Evolutionary conservation across 305 asterid species (phyloP).

Genomic region (Solanum chacoense): DNA sequence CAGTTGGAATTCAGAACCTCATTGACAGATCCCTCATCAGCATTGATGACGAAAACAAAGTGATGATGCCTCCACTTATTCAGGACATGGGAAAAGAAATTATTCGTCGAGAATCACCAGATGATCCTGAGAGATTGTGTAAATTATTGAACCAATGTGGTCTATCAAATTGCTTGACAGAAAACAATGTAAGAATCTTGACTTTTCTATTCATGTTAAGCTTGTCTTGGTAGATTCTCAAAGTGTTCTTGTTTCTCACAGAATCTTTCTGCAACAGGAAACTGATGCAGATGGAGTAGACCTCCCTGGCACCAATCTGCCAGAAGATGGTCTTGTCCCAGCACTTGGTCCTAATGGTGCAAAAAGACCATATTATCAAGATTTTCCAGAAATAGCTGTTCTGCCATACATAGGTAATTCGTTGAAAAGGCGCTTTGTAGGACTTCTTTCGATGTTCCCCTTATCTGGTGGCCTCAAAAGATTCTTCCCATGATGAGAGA

Average conservation of each 20-base stretch:
- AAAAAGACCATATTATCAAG: conserved; percentile 1
- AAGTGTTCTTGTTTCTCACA: background rate
- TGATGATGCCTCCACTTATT: conserved; percentile 13
- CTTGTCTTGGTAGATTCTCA: background rate
- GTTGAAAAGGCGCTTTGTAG: conserved; percentile 2
- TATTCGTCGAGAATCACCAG: conserved; percentile 14
- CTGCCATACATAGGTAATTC: background rate
- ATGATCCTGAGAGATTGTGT: conserved; percentile 7
- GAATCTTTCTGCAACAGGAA: background rate
- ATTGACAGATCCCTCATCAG: conserved; percentile 16
- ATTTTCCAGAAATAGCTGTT: background rate
- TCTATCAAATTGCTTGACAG: conserved; percentile 3
- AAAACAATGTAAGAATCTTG: conserved; percentile 1
- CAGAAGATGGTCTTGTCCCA: background rate
- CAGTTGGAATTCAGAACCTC: conserved; percentile 15
- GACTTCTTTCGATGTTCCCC: background rate
- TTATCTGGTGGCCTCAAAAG: background rate
- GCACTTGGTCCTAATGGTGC: background rate
- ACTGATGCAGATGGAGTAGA: background rate
- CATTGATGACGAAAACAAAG: background rate
- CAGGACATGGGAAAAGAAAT: conserved; percentile 21
- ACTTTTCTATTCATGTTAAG: background rate
- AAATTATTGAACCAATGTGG: conserved; percentile 7
- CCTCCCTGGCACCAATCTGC: background rate
- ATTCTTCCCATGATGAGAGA: background rate